These are phyloP conservation scores for Cytidiella melzeri DNA, from an alignment of 768 basidiomycete genomes.

Conservation along the genomic window DNA sequence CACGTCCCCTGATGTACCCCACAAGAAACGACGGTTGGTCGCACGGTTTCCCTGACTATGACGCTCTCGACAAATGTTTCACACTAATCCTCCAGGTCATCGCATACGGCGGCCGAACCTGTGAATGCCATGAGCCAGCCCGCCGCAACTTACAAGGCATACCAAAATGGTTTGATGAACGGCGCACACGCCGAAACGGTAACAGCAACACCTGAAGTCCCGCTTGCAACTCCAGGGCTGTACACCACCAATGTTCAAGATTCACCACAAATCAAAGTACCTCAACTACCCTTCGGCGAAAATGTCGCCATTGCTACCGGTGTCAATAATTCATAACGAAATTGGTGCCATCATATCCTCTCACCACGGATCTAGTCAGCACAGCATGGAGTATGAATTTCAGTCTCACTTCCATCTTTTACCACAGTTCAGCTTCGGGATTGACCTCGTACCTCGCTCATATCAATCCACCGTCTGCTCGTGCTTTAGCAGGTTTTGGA, in stretches of 20 bases:
- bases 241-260: conserved; percentile 35
- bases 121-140: neutral
- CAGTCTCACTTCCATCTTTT: neutral
- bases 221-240: conserved; percentile 30
- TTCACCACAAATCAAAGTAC: conserved; percentile 45
- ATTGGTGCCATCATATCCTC: too few relatives aligned
- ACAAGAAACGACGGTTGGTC: conserved; percentile 70
- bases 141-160: neutral
- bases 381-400: neutral
- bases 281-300: conserved; percentile 58
- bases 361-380: too few relatives aligned
- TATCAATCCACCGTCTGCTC: too few relatives aligned
- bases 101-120: conserved; percentile 15
- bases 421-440: too few relatives aligned
- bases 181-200: conserved; percentile 13
- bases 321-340: conserved; percentile 26
- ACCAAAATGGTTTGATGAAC: neutral
- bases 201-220: conserved; percentile 24
- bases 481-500: too few relatives aligned
- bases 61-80: conserved; percentile 7
- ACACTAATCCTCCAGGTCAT: conserved; percentile 13
- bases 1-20: conserved; percentile 64
- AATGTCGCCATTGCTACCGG: conserved; percentile 49
- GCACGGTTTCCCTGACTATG: conserved; percentile 1
- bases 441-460: too few relatives aligned